Evolutionary conservation across 2,329 filamentous ascomycete genomes (phyloP).

Genomic region (Aureobasidium sp.): DNA sequence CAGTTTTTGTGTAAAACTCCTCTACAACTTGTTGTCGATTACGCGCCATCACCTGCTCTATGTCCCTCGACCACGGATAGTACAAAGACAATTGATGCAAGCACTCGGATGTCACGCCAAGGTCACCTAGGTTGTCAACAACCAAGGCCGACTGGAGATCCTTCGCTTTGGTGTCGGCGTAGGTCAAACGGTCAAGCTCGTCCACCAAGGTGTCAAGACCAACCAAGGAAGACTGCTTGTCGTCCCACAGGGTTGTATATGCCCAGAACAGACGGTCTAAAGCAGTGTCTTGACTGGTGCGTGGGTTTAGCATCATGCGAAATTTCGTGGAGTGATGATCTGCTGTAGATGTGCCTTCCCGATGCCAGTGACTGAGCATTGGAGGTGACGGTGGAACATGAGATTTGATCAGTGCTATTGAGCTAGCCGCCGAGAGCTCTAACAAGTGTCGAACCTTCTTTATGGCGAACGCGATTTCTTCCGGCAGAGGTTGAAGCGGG

Average conservation of each 20-base stretch:
- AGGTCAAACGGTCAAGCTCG: not conserved
- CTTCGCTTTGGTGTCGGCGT: not conserved
- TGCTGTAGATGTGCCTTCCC: slow-evolving; percentile 14
- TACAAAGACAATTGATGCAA: slow-evolving; percentile 11
- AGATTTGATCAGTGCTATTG: slow-evolving; percentile 21
- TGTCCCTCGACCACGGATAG: slow-evolving; percentile 14
- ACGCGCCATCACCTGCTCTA: not conserved
- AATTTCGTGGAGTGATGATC: not conserved
- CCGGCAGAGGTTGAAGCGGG: not conserved
- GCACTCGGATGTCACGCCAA: not conserved
- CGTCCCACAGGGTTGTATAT: slow-evolving; percentile 1
- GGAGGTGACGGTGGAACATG: slow-evolving; percentile 34
- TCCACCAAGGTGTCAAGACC: not conserved
- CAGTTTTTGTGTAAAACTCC: not conserved
- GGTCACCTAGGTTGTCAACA: not conserved
- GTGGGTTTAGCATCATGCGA: not conserved
- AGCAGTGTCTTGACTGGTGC: not conserved
- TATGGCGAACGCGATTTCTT: not conserved
- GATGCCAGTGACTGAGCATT: slow-evolving; percentile 22
- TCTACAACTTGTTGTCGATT: not conserved
- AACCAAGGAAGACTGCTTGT: not conserved
- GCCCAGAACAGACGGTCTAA: slow-evolving; percentile 1
- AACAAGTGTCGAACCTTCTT: not conserved
- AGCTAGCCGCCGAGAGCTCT: slow-evolving; percentile 16
- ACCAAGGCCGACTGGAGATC: not conserved